phyloP scores from a whole-genome alignment of 352 stramenopile species.

The Globisporangium lucens region DNA sequence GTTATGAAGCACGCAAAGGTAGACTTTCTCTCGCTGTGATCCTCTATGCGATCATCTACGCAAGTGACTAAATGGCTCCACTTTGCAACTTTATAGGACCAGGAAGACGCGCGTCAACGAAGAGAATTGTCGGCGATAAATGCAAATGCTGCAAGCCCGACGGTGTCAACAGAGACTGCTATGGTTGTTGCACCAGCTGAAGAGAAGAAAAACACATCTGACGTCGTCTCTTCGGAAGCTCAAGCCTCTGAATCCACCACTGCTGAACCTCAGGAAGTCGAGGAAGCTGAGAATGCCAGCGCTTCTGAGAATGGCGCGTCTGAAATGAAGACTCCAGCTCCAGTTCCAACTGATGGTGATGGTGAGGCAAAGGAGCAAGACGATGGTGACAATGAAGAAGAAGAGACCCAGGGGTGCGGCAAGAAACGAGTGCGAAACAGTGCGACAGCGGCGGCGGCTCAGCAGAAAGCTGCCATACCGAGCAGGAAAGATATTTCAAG shows the following conservation, averaged over 20 bases:
- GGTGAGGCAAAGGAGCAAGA: background rate
- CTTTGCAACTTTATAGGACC: constrained; percentile 4
- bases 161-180: background rate
- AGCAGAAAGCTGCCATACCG: background rate
- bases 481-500: background rate
- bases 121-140: background rate
- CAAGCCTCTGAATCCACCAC: background rate
- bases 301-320: background rate
- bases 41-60: background rate
- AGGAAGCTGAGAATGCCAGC: background rate
- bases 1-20: constrained; percentile 32
- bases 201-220: background rate
- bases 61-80: background rate
- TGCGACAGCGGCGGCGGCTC: background rate
- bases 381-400: background rate
- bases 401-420: background rate
- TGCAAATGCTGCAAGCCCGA: background rate
- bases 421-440: constrained; percentile 11
- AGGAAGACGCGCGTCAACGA: constrained; percentile 6
- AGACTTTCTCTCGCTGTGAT: background rate
- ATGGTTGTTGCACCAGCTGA: background rate
- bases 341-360: background rate
- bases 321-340: background rate
- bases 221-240: background rate
- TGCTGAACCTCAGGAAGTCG: background rate